Percentiles rank a stretch among this genome's conserved stretches.
Evolutionary conservation across 768 basidiomycete species (phyloP).

Genomic region (Lactifluus rugatus): DNA sequence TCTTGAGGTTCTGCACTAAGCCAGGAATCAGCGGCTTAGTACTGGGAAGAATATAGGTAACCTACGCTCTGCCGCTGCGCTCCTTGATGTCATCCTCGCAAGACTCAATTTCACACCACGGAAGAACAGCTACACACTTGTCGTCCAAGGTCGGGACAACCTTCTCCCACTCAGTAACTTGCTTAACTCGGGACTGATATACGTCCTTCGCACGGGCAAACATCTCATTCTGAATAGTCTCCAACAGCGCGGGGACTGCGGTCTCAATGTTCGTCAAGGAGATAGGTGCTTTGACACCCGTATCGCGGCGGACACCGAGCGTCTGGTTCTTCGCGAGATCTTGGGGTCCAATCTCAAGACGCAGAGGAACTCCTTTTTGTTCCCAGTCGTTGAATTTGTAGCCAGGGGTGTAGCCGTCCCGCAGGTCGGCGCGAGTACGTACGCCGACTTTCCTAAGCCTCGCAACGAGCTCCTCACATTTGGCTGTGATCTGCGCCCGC

Average conservation of each 20-base stretch:
- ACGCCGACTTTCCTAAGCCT: slow-evolving; percentile 63
- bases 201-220: slow-evolving; percentile 63
- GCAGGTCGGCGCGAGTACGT: slow-evolving; percentile 80
- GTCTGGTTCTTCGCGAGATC: slow-evolving; percentile 81
- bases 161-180: slow-evolving; percentile 82
- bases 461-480: slow-evolving; percentile 69
- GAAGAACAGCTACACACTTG: slow-evolving; percentile 81
- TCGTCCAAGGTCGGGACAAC: slow-evolving; percentile 84
- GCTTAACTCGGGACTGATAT: slow-evolving; percentile 62
- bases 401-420: slow-evolving; percentile 96
- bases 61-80: slow-evolving; percentile 73
- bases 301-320: slow-evolving; percentile 74
- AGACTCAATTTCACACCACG: slow-evolving; percentile 89
- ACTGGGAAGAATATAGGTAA: slow-evolving; percentile 19
- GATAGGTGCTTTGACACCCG: slow-evolving; percentile 49
- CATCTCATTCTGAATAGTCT: slow-evolving; percentile 86
- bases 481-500: slow-evolving; percentile 60
- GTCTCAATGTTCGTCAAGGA: slow-evolving; percentile 38
- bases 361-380: slow-evolving; percentile 96
- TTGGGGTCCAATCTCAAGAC: slow-evolving; percentile 93
- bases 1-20: slow-evolving; percentile 77
- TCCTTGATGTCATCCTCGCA: slow-evolving; percentile 99
- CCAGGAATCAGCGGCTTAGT: not conserved
- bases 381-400: slow-evolving; percentile 99
- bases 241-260: slow-evolving; percentile 56